These are phyloP conservation scores for Debaryomyces sp. DNA, from an alignment of 1,139 yeast genomes.

Conservation along the genomic window DNA sequence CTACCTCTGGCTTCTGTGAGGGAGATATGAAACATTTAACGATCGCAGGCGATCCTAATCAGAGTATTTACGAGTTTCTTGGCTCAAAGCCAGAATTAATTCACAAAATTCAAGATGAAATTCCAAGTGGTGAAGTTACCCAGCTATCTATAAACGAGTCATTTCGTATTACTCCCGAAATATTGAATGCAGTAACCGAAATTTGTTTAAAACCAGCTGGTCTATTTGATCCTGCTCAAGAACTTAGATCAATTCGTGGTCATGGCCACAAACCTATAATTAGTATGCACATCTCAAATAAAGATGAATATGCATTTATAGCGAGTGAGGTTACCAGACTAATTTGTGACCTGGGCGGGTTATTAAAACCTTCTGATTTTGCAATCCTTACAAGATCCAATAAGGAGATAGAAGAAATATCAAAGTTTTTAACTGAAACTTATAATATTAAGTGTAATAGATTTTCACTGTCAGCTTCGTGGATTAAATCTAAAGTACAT, in stretches of 20 bases:
- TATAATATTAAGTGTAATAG: conserved; percentile 48
- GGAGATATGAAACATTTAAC: conserved; percentile 52
- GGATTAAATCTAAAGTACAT: conserved; percentile 56
- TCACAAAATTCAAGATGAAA: conserved; percentile 23
- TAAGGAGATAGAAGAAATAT: conserved; percentile 48
- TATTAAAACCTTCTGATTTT: conserved; percentile 52
- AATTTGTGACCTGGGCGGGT: conserved; percentile 47
- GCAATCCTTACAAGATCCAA: conserved; percentile 59
- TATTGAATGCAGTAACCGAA: conserved; percentile 44
- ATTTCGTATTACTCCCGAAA: conserved; percentile 62
- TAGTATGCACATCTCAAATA: conserved; percentile 22
- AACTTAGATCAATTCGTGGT: conserved; percentile 22
- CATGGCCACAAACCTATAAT: conserved; percentile 36
- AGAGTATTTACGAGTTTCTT: conserved; percentile 67
- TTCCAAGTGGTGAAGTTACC: conserved; percentile 27
- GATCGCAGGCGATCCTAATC: conserved; percentile 75
- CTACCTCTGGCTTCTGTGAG: conserved; percentile 16
- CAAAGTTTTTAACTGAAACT: conserved; percentile 34
- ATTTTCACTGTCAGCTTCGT: conserved; percentile 50
- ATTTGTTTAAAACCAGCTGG: conserved; percentile 23
- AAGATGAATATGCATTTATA: conserved; percentile 46
- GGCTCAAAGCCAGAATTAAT: conserved; percentile 50
- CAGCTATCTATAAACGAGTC: conserved; percentile 47
- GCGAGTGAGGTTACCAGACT: conserved; percentile 48
- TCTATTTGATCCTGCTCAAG: conserved; percentile 6